A percentile compares a stretch with the other conserved stretches of the same genome.
These are phyloP conservation scores for Penstemon barbatus DNA, from an alignment of 257 asterid genomes.

Conservation along the genomic window DNA sequence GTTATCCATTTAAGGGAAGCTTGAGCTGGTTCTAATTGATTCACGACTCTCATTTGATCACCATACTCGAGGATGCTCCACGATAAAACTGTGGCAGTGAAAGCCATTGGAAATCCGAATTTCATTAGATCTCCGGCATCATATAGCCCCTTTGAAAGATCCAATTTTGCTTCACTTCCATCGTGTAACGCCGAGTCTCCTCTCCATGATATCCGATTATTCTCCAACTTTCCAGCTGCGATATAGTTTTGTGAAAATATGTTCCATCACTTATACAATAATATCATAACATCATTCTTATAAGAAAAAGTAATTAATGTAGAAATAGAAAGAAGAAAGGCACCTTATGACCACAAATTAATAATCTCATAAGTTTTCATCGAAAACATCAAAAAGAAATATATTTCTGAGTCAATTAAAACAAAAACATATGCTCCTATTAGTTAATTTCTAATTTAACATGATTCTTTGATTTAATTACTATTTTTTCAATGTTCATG, in stretches of 20 bases:
- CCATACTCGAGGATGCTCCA: conserved; percentile 95
- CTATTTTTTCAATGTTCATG: not conserved
- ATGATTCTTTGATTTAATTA: too few relatives aligned
- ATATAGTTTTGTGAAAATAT: not conserved
- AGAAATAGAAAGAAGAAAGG: too few relatives aligned
- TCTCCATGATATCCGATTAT: conserved; percentile 68
- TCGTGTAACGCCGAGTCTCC: conserved; percentile 77
- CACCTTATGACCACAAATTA: too few relatives aligned
- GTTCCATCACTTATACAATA: too few relatives aligned
- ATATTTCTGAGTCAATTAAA: too few relatives aligned
- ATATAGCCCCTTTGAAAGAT: conserved; percentile 87
- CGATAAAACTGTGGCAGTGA: conserved; percentile 83
- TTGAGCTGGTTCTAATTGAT: conserved; percentile 61
- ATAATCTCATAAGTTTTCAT: too few relatives aligned
- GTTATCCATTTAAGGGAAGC: conserved; percentile 83
- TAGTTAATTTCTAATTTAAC: too few relatives aligned
- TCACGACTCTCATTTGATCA: conserved; percentile 53
- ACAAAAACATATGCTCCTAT: too few relatives aligned
- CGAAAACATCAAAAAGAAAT: too few relatives aligned
- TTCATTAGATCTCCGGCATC: conserved; percentile 92
- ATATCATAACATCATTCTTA: not conserved
- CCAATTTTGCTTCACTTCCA: conserved; percentile 65
- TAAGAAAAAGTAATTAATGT: not conserved
- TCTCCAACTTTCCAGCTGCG: conserved; percentile 83
- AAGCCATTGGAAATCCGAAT: conserved; percentile 90